Conservation (phyloP, 176 grass and related monocot species). For the maize (Zea mays) region Zm-B73-REFERENCE-NAM-5.0 NC_050099.1:28811001-28811500, state of each 20-base stretch:
- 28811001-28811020: constrained; percentile 69
- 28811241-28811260: background rate
- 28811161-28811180: constrained; percentile 96
- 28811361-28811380: background rate
- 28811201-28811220: constrained; percentile 84
- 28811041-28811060: constrained; percentile 58
- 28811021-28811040: constrained; percentile 85
- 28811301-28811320: background rate
- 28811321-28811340: background rate
- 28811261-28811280: background rate
- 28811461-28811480: background rate
- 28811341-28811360: background rate
- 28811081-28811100: constrained; percentile 35
- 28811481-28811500: no score
- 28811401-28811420: background rate
- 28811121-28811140: constrained; percentile 73
- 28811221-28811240: constrained; percentile 33
- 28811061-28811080: constrained; percentile 74
- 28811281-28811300: background rate
- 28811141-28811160: constrained; percentile 89
- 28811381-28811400: background rate
- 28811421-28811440: background rate
- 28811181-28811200: constrained; percentile 71
- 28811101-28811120: constrained; percentile 59
- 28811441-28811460: background rate